Evolutionary conservation across 1,284 basidiomycete genomes (phyloP).

Genomic region (Ustilago hordei): DNA sequence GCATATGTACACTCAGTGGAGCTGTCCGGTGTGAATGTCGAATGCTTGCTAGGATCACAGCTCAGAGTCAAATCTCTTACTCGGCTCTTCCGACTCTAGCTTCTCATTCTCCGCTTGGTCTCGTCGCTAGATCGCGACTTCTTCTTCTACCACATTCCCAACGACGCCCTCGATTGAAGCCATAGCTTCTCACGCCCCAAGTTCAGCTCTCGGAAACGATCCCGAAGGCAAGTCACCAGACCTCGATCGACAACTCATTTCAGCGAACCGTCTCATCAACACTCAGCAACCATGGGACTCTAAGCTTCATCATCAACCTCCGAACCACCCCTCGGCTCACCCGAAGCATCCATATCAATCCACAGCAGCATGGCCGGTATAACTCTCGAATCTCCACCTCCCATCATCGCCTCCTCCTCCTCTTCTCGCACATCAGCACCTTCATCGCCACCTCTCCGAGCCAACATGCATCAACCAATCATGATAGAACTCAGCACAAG

Average conservation of each 20-base stretch:
- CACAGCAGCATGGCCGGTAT: constrained; percentile 6
- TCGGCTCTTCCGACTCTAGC: constrained; percentile 9
- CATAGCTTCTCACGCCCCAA: not conserved
- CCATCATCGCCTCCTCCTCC: constrained; percentile 17
- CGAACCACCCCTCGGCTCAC: not conserved
- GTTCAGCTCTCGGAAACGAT: not conserved
- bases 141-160: not conserved
- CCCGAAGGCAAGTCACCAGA: not conserved
- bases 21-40: constrained; percentile 6
- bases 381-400: constrained; percentile 27
- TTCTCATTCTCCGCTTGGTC: not conserved
- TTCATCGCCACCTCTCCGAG: constrained; percentile 14
- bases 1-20: constrained; percentile 9
- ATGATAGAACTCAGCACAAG: constrained; percentile 28
- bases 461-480: constrained; percentile 17
- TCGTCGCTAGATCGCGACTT: not conserved
- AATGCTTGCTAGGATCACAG: constrained; percentile 7
- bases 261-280: not conserved
- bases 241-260: not conserved
- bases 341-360: constrained; percentile 2
- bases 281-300: not conserved
- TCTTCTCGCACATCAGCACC: constrained; percentile 8
- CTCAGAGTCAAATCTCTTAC: not conserved
- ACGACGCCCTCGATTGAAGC: not conserved
- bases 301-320: not conserved